Evolutionary conservation across 2,329 filamentous ascomycete genomes (phyloP).

Genomic region (Fusarium sarcochroum): DNA sequence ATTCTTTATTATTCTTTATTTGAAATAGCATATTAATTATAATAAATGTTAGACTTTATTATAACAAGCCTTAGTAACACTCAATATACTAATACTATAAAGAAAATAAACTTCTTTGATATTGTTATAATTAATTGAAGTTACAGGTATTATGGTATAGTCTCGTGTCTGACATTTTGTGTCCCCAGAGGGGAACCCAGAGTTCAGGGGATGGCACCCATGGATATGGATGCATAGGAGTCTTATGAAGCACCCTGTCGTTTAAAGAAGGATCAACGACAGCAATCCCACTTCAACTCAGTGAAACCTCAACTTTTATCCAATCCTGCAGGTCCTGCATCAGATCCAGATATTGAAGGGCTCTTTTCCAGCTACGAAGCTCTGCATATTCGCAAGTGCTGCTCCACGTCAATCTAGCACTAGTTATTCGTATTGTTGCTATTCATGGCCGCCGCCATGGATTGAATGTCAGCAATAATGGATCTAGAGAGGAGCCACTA

Average conservation of each 20-base stretch:
- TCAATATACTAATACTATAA: no score
- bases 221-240: constrained; percentile 5
- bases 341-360: constrained; percentile 12
- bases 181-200: no score
- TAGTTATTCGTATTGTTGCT: constrained; percentile 33
- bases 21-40: no score
- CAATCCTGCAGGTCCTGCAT: neutral
- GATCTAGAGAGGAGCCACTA: constrained; percentile 14
- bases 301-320: neutral
- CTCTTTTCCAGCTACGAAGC: constrained; percentile 18
- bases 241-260: constrained; percentile 24
- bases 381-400: constrained; percentile 7
- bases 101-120: no score
- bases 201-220: constrained; percentile 14
- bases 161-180: no score
- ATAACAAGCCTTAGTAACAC: no score
- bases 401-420: constrained; percentile 20
- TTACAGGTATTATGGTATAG: no score
- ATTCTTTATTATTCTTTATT: no score
- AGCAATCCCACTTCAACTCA: constrained; percentile 20
- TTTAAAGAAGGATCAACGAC: constrained; percentile 32
- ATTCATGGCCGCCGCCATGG: constrained; percentile 29
- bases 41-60: no score
- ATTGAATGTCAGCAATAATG: constrained; percentile 4
- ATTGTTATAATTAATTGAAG: no score